A percentile compares a stretch with the other conserved stretches of the same genome.
Evolutionary conservation across 1,139 yeast genomes (phyloP).

Genomic region (Zhuliangozyma blackwelliae): DNA sequence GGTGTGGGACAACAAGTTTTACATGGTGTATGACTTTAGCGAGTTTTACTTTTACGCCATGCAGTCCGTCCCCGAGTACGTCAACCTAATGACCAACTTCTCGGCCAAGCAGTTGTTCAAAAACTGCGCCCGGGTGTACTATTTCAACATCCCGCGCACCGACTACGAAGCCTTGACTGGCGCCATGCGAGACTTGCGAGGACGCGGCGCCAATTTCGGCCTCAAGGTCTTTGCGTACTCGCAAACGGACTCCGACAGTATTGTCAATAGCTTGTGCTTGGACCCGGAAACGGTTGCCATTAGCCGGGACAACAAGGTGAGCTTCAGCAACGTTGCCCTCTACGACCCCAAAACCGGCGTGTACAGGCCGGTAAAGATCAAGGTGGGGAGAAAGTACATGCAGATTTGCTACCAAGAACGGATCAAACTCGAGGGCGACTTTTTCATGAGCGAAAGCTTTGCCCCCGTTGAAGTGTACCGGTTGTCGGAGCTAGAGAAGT

Average conservation of each 20-base stretch:
- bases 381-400: constrained; percentile 66
- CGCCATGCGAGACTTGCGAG: constrained; percentile 17
- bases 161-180: constrained; percentile 31
- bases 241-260: constrained; percentile 45
- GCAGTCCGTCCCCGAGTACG: constrained; percentile 18
- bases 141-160: constrained; percentile 56
- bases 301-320: constrained; percentile 54
- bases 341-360: constrained; percentile 32
- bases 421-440: constrained; percentile 18
- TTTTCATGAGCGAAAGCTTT: constrained; percentile 28
- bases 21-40: constrained; percentile 66
- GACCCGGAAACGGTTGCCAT: constrained; percentile 34
- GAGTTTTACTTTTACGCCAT: constrained; percentile 35
- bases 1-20: constrained; percentile 68
- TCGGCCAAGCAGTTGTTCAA: constrained; percentile 47
- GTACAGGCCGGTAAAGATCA: constrained; percentile 51
- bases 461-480: constrained; percentile 50
- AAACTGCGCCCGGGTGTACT: constrained; percentile 55
- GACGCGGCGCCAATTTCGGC: constrained; percentile 10
- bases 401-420: constrained; percentile 47
- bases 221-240: constrained; percentile 34
- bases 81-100: constrained; percentile 31
- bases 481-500: constrained; percentile 48
- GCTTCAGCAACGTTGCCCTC: constrained; percentile 53
- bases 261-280: constrained; percentile 49